Base-by-base conservation (phyloP, 805 yeast genomes). In the Metschnikowia cubensis region DNA sequence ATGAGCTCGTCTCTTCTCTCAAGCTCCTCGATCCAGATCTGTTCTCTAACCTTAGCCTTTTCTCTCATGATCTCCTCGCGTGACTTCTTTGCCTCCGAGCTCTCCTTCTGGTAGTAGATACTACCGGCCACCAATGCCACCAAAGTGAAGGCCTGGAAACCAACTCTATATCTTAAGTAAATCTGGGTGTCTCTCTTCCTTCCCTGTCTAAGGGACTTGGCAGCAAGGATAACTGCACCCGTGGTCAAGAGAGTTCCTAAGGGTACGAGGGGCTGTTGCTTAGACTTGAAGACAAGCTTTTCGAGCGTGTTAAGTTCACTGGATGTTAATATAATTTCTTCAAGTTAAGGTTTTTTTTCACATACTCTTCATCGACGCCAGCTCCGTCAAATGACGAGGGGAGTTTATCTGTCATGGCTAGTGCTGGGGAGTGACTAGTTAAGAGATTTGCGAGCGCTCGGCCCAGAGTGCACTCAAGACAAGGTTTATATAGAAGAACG, bases 111-210 rank as follows among this genome's bases (percentile, higher is more conserved):
- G 65, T 80, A 88, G 51, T 78, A 73, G 57, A 75, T 75, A 4
- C 96, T 90, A 38, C 97, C 97, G 11, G 81, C 83, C 5, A 90
- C 84, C 45, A 91, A 73, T 0, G 96, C 96, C 14, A 83, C 83
- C 38, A 91, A 71, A 0, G 97, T 91, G 50, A 85, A 80, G 3
- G 87, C 89, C 69, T 91, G 97, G 59, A 89, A 76, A 0, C 81
- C 94, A 42, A 91, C 92, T 75, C 97, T 85, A 82, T 89, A 88
- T 59, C 92, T 78, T 74, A 89, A 91, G 82, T 88, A 90, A 44
- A 80, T 79, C 69, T 91, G 96, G 0, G 97, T 95, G 48, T 81
- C 82, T 40, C 74, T 71, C 53, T 83, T 79, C 58, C 89, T 82
- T 22, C 97, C 96, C 31, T 74, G 71, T 58, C 84, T 78, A 53